Conservation (phyloP, 2,329 filamentous ascomycete species). For the Botryotinia narcissicola region DNA sequence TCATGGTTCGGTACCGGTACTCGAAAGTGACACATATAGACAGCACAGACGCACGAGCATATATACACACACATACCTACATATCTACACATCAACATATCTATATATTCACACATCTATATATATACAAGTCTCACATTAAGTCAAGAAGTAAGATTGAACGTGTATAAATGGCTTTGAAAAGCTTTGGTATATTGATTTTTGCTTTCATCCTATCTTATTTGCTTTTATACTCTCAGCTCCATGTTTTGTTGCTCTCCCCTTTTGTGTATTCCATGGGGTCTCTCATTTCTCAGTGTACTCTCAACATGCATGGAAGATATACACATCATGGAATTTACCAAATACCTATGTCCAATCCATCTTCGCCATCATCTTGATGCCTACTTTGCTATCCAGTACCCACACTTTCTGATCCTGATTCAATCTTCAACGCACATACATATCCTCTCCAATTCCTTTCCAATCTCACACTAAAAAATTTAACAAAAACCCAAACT, state of each 20-base stretch:
- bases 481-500: neutral
- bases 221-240: neutral
- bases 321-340: conserved; percentile 11
- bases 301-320: conserved; percentile 9
- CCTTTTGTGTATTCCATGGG: neutral
- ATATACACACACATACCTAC: neutral
- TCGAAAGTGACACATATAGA: neutral
- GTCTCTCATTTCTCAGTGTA: neutral
- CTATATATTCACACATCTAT: neutral
- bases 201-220: neutral
- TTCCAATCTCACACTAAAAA: conserved; percentile 12
- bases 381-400: neutral
- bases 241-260: neutral
- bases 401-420: neutral
- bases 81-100: neutral
- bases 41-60: neutral
- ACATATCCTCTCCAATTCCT: conserved; percentile 1
- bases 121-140: neutral
- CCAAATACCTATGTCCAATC: conserved; percentile 3
- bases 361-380: neutral
- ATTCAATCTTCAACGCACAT: conserved; percentile 9
- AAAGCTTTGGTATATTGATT: conserved; percentile 5
- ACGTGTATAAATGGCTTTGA: neutral
- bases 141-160: neutral
- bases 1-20: neutral